phyloP scores from a whole-genome alignment of 495 filamentous ascomycete genomes.

The Tuber borchii region DNA sequence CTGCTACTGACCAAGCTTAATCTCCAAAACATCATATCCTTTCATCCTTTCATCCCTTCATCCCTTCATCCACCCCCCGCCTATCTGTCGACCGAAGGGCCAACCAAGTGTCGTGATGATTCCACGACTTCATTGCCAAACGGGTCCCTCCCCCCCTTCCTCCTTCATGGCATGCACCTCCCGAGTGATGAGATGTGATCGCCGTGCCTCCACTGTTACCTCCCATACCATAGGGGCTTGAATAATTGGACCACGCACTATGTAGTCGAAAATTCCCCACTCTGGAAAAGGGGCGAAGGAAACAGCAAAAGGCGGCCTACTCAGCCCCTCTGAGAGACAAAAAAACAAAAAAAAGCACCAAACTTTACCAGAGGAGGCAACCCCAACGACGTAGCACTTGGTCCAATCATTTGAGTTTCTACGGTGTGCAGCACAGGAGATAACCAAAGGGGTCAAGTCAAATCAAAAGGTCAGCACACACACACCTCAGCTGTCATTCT shows the following conservation, averaged over 20 bases:
- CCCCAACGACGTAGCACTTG: no score
- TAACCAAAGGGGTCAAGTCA: not conserved
- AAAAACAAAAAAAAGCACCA: no score
- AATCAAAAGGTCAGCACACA: not conserved
- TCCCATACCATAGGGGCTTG: not conserved
- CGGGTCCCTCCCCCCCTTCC: not conserved
- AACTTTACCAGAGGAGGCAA: no score
- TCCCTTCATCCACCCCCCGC: no score
- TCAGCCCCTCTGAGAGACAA: no score
- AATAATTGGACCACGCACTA: no score
- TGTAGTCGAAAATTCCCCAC: no score
- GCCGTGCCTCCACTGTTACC: not conserved
- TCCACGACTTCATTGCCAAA: not conserved
- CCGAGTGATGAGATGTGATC: conserved; percentile 1
- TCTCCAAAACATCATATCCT: not conserved
- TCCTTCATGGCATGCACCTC: not conserved
- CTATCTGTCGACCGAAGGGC: not conserved
- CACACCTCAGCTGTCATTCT: not conserved
- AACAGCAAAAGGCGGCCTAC: no score
- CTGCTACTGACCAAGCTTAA: not conserved
- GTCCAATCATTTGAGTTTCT: no score
- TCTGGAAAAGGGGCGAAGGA: no score
- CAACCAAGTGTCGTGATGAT: not conserved
- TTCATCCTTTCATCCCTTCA: not conserved
- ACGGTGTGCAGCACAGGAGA: not conserved